These are phyloP conservation scores for Sporothrix protearum DNA, from an alignment of 2,329 filamentous ascomycete genomes.

Conservation along the genomic window DNA sequence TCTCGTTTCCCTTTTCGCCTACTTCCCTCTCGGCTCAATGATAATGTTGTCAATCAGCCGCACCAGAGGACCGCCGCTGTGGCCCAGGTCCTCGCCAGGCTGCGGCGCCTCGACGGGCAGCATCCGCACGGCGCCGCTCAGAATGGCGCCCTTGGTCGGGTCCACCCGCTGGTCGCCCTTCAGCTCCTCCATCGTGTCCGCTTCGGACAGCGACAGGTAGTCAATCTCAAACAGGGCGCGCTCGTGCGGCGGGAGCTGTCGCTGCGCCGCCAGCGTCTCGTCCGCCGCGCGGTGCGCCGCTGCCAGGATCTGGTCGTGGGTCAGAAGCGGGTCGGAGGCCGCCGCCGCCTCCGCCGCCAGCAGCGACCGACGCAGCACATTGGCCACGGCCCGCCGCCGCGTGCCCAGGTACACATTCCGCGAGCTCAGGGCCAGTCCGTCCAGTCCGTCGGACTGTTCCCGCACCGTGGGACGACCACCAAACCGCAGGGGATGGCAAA, in stretches of 20 bases:
- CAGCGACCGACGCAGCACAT: conserved; percentile 68
- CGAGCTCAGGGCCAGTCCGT: conserved; percentile 87
- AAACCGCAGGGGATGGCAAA: conserved; percentile 77
- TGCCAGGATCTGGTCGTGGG: conserved; percentile 64
- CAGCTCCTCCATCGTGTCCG: conserved; percentile 76
- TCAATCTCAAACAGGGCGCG: conserved; percentile 77
- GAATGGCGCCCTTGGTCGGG: conserved; percentile 65
- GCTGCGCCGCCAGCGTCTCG: conserved; percentile 57
- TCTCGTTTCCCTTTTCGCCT: too few relatives aligned
- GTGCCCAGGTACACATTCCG: conserved; percentile 88
- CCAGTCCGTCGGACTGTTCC: conserved; percentile 72
- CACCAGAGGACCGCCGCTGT: conserved; percentile 68
- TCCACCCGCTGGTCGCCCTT: conserved; percentile 56
- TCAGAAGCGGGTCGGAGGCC: conserved; percentile 33
- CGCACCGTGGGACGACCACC: conserved; percentile 71
- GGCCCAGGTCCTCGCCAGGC: conserved; percentile 71
- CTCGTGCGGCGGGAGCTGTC: conserved; percentile 53
- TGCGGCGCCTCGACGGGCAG: conserved; percentile 68
- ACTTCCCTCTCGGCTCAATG: conserved; percentile 44
- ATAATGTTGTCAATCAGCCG: conserved; percentile 94
- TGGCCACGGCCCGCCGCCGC: conserved; percentile 66
- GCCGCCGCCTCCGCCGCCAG: conserved; percentile 60
- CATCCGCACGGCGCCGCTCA: conserved; percentile 92
- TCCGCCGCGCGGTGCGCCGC: conserved; percentile 62
- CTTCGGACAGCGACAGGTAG: conserved; percentile 88